These are phyloP conservation scores for Pisolithus orientalis DNA, from an alignment of 768 basidiomycete genomes.

Conservation along the genomic window DNA sequence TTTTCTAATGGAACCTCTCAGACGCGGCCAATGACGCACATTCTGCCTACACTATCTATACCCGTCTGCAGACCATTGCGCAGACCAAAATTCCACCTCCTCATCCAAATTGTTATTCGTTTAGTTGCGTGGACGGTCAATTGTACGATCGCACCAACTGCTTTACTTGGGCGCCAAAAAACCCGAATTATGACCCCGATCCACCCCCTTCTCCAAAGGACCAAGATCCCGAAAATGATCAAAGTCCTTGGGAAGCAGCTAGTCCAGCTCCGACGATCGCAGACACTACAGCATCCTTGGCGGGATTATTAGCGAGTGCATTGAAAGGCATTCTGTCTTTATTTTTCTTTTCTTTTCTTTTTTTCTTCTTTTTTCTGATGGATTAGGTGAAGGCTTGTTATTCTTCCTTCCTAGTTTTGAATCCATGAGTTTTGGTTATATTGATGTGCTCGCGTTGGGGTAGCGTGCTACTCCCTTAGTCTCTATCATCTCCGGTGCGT, in stretches of 20 bases:
- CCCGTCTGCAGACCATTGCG: conserved; percentile 39
- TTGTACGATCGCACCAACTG: conserved; percentile 34
- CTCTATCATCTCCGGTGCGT: no score
- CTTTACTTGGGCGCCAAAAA: conserved; percentile 46
- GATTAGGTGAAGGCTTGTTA: no score
- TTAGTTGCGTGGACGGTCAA: conserved; percentile 44
- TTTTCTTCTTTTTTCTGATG: no score
- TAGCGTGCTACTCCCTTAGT: no score
- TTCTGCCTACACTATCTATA: conserved; percentile 52
- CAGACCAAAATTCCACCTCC: conserved; percentile 28
- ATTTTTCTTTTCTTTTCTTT: no score
- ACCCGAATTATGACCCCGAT: conserved; percentile 69
- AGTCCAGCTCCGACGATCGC: not conserved
- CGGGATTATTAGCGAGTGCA: not conserved
- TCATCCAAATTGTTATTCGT: conserved; percentile 44
- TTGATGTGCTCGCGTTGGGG: no score
- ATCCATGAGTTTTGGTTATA: no score
- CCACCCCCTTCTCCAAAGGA: conserved; percentile 45
- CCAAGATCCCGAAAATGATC: not conserved
- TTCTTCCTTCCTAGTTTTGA: no score
- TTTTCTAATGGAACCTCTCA: conserved; percentile 21
- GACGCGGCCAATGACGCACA: conserved; percentile 74
- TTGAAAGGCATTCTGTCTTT: no score
- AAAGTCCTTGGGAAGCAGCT: not conserved
- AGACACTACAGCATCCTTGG: no score